A percentile compares a stretch with the other conserved stretches of the same genome.
Evolutionary conservation across 305 asterid species (phyloP).

Genomic region (Solanum chacoense): DNA sequence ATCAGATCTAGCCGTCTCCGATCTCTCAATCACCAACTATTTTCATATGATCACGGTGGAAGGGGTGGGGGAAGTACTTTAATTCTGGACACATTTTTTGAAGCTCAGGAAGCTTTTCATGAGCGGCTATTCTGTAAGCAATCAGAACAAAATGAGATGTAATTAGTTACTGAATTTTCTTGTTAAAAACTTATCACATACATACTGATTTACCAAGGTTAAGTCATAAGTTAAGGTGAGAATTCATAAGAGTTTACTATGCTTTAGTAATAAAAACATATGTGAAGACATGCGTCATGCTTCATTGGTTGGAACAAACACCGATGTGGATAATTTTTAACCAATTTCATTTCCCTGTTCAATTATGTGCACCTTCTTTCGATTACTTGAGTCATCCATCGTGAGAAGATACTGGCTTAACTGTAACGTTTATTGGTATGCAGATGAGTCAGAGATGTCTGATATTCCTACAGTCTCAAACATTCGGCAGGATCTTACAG

Average conservation of each 20-base stretch:
- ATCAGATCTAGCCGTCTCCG: not conserved
- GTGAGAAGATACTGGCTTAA: slow-evolving; percentile 8
- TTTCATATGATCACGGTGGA: not conserved
- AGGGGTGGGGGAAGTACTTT: not conserved
- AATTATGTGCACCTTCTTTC: not conserved
- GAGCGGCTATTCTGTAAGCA: not conserved
- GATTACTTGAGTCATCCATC: not conserved
- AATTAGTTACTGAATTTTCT: not conserved
- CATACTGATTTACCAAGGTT: not conserved
- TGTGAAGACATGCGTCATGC: not conserved
- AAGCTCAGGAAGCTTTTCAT: not conserved
- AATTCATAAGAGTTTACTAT: not conserved
- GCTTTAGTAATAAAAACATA: not conserved
- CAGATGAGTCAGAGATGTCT: slow-evolving; percentile 68
- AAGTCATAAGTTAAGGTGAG: not conserved
- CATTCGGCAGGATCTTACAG: slow-evolving; percentile 84
- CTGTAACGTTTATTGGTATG: slow-evolving; percentile 12
- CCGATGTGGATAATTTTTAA: not conserved
- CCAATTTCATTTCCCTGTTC: not conserved
- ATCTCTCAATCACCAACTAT: not conserved
- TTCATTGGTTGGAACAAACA: not conserved
- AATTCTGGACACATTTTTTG: not conserved
- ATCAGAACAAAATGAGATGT: not conserved
- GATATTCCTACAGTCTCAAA: slow-evolving; percentile 71
- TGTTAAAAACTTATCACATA: not conserved